Evolutionary conservation across 371 early-diverging fungal genomes (phyloP).

Genomic region (Mortierella sp.): DNA sequence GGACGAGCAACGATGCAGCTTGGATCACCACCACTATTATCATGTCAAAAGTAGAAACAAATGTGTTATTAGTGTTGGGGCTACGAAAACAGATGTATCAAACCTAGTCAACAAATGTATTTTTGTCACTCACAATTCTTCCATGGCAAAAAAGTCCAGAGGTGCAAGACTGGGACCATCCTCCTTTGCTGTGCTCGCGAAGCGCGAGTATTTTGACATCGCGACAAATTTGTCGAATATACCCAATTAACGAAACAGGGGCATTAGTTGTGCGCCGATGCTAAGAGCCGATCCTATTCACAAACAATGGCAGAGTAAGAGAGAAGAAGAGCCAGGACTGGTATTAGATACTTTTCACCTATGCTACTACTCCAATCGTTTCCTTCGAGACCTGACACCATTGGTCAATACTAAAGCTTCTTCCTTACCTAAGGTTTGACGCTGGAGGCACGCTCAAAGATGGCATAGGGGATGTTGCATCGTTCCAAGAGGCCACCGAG

Average conservation of each 20-base stretch:
- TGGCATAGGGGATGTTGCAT: background rate
- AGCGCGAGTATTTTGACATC: background rate
- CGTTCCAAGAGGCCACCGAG: background rate
- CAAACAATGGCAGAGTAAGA: background rate
- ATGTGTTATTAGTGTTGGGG: background rate
- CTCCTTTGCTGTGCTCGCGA: background rate
- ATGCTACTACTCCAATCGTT: background rate
- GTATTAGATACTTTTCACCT: no score
- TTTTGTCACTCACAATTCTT: background rate
- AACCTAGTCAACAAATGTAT: background rate
- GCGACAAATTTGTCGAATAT: background rate
- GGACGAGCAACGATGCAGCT: slow-evolving; percentile 5
- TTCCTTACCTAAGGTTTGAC: background rate
- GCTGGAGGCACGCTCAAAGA: background rate
- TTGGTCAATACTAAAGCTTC: background rate
- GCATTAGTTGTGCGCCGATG: background rate
- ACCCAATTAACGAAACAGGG: background rate
- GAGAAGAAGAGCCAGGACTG: background rate
- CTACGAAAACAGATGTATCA: background rate
- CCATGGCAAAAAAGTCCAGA: background rate
- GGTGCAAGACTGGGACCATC: background rate
- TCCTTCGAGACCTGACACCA: background rate
- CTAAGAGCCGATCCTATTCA: background rate
- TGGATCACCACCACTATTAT: background rate
- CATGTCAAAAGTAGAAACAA: background rate